phyloP scores from a whole-genome alignment of 106 monocot genomes.

The Agapanthus africanus region DNA sequence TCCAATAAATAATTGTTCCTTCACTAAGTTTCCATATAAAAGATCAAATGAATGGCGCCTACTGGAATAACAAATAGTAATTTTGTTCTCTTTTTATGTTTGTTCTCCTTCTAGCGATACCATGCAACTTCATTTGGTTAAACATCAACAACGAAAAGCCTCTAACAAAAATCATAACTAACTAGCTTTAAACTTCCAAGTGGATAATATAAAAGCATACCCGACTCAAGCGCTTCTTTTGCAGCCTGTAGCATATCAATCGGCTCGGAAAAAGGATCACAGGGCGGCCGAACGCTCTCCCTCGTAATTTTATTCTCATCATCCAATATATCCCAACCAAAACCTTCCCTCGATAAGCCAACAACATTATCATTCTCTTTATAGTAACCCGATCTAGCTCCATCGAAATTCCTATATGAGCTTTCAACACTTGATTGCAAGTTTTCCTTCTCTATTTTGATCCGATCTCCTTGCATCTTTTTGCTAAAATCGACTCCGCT shows the following conservation, averaged over 20 bases:
- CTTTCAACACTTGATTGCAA: constrained; percentile 66
- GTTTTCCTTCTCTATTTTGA: constrained; percentile 40
- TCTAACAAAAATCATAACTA: neutral
- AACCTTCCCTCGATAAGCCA: constrained; percentile 16
- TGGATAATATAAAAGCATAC: constrained; percentile 19
- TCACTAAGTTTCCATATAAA: neutral
- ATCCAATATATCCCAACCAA: constrained; percentile 14
- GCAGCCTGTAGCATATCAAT: constrained; percentile 49
- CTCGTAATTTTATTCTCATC: constrained; percentile 27
- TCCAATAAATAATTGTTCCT: neutral
- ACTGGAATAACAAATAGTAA: neutral
- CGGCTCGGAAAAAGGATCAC: constrained; percentile 55
- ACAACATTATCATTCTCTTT: constrained; percentile 42
- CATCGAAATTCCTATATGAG: constrained; percentile 26
- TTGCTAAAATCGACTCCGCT: constrained; percentile 23
- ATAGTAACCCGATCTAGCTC: constrained; percentile 22
- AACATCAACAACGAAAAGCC: neutral
- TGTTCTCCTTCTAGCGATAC: neutral
- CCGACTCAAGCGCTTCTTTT: constrained; percentile 82
- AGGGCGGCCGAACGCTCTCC: constrained; percentile 11
- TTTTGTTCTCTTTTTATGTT: neutral
- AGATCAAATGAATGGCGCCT: neutral
- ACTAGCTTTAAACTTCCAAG: neutral
- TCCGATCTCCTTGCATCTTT: constrained; percentile 25
- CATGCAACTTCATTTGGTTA: neutral